Conservation (phyloP, 495 filamentous ascomycete genomes). For the Xylaria palmicola region DNA sequence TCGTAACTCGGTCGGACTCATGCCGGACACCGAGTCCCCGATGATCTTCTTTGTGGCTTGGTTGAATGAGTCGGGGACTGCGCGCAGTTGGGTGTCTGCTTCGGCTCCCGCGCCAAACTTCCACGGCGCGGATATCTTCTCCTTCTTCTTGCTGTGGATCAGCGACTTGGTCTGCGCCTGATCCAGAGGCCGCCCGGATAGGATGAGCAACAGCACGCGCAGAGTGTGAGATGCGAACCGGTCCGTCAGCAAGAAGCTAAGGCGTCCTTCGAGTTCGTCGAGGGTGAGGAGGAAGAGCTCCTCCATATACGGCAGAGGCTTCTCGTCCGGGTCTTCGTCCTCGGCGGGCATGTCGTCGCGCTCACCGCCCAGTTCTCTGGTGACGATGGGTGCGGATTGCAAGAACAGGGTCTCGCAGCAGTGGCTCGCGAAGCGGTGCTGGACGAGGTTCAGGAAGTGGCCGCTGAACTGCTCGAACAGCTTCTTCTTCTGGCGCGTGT, state of each 20-base stretch:
- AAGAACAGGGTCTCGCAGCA: conserved; percentile 94
- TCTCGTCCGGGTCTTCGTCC: conserved; percentile 42
- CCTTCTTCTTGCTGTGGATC: conserved; percentile 86
- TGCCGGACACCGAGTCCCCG: conserved; percentile 61
- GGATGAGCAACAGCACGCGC: conserved; percentile 76
- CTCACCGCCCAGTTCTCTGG: conserved; percentile 61
- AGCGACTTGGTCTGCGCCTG: conserved; percentile 62
- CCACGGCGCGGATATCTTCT: conserved; percentile 61
- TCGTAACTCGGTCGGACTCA: conserved; percentile 72
- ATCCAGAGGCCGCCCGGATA: conserved; percentile 77
- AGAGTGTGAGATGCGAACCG: conserved; percentile 89
- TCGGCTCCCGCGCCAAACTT: conserved; percentile 41
- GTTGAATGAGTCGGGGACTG: conserved; percentile 76
- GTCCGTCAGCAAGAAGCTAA: conserved; percentile 83
- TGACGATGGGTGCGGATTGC: conserved; percentile 73
- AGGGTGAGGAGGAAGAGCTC: conserved; percentile 78
- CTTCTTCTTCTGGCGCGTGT: conserved; percentile 74
- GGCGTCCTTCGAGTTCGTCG: conserved; percentile 77
- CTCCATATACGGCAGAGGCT: conserved; percentile 62
- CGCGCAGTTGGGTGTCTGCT: conserved; percentile 41
- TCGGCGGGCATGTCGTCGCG: conserved; percentile 38
- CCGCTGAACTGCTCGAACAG: conserved; percentile 80
- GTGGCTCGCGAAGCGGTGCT: conserved; percentile 94
- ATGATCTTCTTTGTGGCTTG: conserved; percentile 77
- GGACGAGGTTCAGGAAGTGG: conserved; percentile 86